These are phyloP conservation scores for Edaphochlamys debaryana DNA, from an alignment of 139 green algal species.

Conservation along the genomic window DNA sequence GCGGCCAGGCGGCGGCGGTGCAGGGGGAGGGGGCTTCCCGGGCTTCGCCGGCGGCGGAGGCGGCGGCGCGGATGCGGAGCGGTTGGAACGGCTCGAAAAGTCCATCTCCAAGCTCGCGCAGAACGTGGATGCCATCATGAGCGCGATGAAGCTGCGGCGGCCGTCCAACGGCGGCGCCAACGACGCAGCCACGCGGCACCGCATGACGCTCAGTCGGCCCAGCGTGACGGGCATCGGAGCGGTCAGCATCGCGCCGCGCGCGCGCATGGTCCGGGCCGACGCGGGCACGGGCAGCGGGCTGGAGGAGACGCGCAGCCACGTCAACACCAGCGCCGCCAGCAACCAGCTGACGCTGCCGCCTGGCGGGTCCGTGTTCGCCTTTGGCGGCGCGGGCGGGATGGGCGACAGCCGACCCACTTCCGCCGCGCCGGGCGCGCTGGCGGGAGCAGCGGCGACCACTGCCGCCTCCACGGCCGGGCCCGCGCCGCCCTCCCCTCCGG, in stretches of 20 bases:
- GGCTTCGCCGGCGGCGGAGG: neutral
- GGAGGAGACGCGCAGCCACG: too few relatives aligned
- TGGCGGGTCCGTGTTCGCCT: too few relatives aligned
- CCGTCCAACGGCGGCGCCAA: neutral
- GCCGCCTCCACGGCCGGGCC: neutral
- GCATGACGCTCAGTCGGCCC: neutral
- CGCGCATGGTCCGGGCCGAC: too few relatives aligned
- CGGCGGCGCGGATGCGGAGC: neutral
- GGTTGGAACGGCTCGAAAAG: slow-evolving; percentile 25
- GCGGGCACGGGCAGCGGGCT: neutral
- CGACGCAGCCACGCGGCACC: neutral
- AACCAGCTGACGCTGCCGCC: neutral
- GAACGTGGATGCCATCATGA: slow-evolving; percentile 11
- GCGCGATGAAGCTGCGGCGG: neutral
- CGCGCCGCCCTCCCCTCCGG: neutral
- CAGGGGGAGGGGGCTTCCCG: neutral
- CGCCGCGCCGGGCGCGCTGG: neutral
- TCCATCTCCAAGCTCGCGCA: neutral
- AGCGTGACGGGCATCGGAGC: neutral
- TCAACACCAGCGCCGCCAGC: neutral
- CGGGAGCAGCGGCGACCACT: neutral
- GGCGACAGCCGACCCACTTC: neutral
- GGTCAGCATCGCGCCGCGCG: neutral
- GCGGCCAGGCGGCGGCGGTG: neutral
- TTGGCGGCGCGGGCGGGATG: neutral